Conservation (phyloP, 1,284 basidiomycete genomes). For the Apiotrichum akiyoshidainum region DNA sequence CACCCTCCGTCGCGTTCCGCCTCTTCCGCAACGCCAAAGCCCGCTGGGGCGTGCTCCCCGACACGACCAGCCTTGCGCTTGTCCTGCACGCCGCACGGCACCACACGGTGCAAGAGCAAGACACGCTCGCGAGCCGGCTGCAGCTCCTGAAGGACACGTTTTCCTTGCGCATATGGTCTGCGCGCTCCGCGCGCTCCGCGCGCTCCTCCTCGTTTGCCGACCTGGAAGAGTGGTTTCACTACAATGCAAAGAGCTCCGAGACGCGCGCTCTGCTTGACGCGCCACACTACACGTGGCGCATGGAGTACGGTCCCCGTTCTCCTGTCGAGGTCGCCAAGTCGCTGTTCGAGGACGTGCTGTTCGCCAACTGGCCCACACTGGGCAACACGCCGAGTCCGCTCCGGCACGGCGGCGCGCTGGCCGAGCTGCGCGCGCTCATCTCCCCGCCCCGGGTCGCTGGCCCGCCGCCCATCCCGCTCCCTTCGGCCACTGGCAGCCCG, state of each 20-base stretch:
- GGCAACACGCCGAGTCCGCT: constrained; percentile 31
- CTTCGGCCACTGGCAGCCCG: not conserved
- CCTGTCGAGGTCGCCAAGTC: constrained; percentile 12
- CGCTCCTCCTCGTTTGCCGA: not conserved
- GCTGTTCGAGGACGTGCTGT: constrained; percentile 34
- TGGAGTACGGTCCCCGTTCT: constrained; percentile 15
- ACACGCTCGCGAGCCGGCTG: constrained; percentile 23
- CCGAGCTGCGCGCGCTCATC: not conserved
- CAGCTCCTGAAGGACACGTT: constrained; percentile 29
- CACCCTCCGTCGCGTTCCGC: constrained; percentile 33
- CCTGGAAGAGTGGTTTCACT: too few relatives aligned
- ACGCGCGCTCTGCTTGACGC: constrained; percentile 9
- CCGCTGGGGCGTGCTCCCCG: constrained; percentile 37
- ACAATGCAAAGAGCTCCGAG: not conserved
- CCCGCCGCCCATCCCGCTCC: not conserved
- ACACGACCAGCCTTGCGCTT: constrained; percentile 31
- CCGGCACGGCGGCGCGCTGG: constrained; percentile 6
- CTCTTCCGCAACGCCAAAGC: constrained; percentile 33
- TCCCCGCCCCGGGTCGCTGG: not conserved
- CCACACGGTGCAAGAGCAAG: constrained; percentile 10
- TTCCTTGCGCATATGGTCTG: not conserved
- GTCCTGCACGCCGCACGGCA: constrained; percentile 32
- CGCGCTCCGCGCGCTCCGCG: not conserved
- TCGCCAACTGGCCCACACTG: constrained; percentile 41
- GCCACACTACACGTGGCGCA: constrained; percentile 18